Percentiles rank a stretch among this genome's conserved stretches.
Evolutionary conservation across 441 rosid species (phyloP).

Genomic region (Daphne laureola): DNA sequence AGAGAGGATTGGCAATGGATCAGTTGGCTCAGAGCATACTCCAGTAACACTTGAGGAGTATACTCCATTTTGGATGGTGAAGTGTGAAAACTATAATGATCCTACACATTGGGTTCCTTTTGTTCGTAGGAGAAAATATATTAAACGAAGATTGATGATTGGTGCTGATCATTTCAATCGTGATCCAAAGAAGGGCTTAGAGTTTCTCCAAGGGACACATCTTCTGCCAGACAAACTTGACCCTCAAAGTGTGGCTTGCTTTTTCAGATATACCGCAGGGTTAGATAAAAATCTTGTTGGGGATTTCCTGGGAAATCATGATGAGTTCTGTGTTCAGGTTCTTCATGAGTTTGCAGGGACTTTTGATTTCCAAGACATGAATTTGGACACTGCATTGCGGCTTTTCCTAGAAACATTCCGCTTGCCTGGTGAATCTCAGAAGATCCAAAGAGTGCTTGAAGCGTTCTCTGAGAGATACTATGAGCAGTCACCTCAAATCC

Average conservation of each 20-base stretch:
- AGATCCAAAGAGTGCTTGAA: slow-evolving; percentile 70
- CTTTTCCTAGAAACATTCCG: slow-evolving; percentile 69
- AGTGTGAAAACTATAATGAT: slow-evolving; percentile 57
- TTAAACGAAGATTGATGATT: slow-evolving; percentile 73
- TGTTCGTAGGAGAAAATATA: slow-evolving; percentile 63
- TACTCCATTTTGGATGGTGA: slow-evolving; percentile 73
- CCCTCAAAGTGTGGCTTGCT: slow-evolving; percentile 81
- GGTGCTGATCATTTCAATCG: slow-evolving; percentile 86
- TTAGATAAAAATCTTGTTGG: slow-evolving; percentile 80
- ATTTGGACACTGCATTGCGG: slow-evolving; percentile 63
- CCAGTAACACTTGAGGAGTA: slow-evolving; percentile 68
- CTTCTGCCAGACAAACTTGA: slow-evolving; percentile 78
- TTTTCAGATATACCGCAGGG: slow-evolving; percentile 75
- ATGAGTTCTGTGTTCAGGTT: slow-evolving; percentile 73
- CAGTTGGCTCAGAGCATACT: slow-evolving; percentile 40
- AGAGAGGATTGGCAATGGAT: slow-evolving; percentile 58
- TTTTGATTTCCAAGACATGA: slow-evolving; percentile 74
- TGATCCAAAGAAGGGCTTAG: slow-evolving; percentile 73
- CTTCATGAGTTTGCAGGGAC: slow-evolving; percentile 80
- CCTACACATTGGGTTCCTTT: slow-evolving; percentile 68
- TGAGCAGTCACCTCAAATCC: slow-evolving; percentile 67
- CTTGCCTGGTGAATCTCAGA: slow-evolving; percentile 73
- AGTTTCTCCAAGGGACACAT: slow-evolving; percentile 77
- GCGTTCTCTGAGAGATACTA: slow-evolving; percentile 76
- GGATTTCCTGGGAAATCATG: slow-evolving; percentile 76